phyloP scores from a whole-genome alignment of 2,329 filamentous ascomycete genomes.

The Colletotrichum sp. region DNA sequence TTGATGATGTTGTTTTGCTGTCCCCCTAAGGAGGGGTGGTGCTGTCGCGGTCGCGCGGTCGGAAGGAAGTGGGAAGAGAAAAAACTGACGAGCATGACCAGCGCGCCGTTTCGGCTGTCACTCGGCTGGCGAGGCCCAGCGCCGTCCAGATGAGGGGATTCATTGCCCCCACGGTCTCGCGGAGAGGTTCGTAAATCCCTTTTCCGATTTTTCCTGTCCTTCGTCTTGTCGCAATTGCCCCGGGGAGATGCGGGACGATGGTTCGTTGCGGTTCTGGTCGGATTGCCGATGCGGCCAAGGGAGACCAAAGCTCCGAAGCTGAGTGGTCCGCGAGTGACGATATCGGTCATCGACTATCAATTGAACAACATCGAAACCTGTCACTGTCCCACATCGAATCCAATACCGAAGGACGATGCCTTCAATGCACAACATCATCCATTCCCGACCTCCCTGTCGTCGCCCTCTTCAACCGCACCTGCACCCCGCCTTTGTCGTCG shows the following conservation, averaged over 20 bases:
- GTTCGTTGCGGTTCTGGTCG: neutral
- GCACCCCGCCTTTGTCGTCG: neutral
- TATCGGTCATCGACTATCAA: neutral
- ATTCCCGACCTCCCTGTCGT: neutral
- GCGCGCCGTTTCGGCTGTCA: conserved; percentile 57
- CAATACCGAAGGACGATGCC: neutral
- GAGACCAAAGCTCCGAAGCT: conserved; percentile 16
- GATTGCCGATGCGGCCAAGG: conserved; percentile 13
- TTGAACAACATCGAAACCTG: neutral
- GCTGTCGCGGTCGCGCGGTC: neutral
- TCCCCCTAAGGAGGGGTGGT: neutral
- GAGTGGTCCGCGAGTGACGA: neutral
- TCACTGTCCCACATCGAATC: neutral
- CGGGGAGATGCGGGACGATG: neutral
- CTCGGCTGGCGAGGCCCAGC: conserved; percentile 51
- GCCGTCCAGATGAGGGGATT: conserved; percentile 59
- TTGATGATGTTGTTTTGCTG: neutral
- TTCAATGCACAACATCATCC: neutral
- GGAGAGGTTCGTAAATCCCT: conserved; percentile 59
- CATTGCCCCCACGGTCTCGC: conserved; percentile 65
- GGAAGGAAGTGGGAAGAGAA: neutral
- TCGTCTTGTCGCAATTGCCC: neutral
- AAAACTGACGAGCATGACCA: conserved; percentile 25
- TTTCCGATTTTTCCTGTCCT: neutral
- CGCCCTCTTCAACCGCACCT: neutral